Base-by-base conservation (phyloP, 1,284 basidiomycete genomes). In the Thecaphora frezii region DNA sequence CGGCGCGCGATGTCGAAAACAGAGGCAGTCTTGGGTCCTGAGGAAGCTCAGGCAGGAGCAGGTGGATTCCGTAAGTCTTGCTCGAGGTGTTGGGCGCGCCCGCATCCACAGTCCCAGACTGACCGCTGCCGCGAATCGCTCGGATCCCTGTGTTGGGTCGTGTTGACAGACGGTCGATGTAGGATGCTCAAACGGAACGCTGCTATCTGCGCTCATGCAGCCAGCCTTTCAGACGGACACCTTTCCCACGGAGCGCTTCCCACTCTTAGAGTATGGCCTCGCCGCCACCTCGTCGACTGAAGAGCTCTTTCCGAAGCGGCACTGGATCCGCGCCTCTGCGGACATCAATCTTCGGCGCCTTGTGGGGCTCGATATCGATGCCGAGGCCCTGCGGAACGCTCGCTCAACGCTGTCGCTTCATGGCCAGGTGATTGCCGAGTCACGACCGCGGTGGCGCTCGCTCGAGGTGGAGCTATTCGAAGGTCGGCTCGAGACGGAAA, bases 401-500 rank as follows among this genome's bases (percentile, higher is more conserved):
- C 60, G 58, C 37, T 54, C 58, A 2, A 59, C 58, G 22, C 62
- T 68, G 5, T 68, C 63, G 4, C 42, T 58, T n/a, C 61, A 64
- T 36, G 63, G 66, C 21, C 41, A 65, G n/a, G 63, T 58, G 7
- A 52, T 68, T 5, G 52, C 50, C 46, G 58, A 57, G 41, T 54
- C 64, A n/a, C 43, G 58, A 5, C 64, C 64, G 5, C 58, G 64
- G 1, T 66, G 64, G 64, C 62, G 58, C 30, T 66, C 69, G 28
- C 54, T 71, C 51, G 54, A 60, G 36, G 66, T 68, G 1, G 54
- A 56, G 16, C 58, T 71, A 40, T 59, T 71, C 41, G 83, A 89
- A 41, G 93, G 93, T 9, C 87, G 87, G 1, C 82, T 97, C 42
- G 86, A 90, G 74, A 82, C 82, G 9, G 83, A 88, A 70, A 96